Conservation (phyloP, 441 rosid species). For the Populus hybrid region DNA sequence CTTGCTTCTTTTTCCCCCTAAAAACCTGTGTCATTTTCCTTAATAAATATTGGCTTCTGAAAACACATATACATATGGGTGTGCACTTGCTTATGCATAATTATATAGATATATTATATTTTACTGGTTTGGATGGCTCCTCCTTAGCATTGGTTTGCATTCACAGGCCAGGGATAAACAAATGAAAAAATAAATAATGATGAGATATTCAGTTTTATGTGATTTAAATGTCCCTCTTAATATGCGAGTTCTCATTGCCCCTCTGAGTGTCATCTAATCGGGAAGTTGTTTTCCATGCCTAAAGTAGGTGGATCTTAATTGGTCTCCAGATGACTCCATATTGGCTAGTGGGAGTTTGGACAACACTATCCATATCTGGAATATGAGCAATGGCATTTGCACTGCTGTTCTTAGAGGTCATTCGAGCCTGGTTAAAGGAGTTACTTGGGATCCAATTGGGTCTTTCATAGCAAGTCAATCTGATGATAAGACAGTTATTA, state of each 20-base stretch:
- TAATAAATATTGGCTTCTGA: too few relatives aligned
- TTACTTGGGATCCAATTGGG: constrained; percentile 98
- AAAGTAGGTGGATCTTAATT: constrained; percentile 99
- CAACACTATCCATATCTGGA: constrained; percentile 93
- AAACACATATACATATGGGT: too few relatives aligned
- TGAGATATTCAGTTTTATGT: too few relatives aligned
- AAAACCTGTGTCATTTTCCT: background rate
- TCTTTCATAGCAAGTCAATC: constrained; percentile 98
- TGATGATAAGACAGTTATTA: constrained; percentile 96
- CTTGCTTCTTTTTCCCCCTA: background rate
- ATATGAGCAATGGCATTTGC: constrained; percentile 89
- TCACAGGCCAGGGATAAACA: background rate
- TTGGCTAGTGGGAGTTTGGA: constrained; percentile 97
- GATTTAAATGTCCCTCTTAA: background rate
- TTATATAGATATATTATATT: background rate
- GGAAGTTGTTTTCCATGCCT: constrained; percentile 43
- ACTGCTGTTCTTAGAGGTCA: constrained; percentile 96
- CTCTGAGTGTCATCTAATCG: constrained; percentile 37
- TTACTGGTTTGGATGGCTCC: background rate
- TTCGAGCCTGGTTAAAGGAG: constrained; percentile 97
- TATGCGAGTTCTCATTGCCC: constrained; percentile 1
- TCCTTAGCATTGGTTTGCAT: background rate
- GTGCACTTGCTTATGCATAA: too few relatives aligned
- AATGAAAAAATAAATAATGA: too few relatives aligned
- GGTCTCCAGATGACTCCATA: constrained; percentile 98